These are phyloP conservation scores for Saccharomycopsis amapae DNA, from an alignment of 805 yeast genomes.

Conservation along the genomic window DNA sequence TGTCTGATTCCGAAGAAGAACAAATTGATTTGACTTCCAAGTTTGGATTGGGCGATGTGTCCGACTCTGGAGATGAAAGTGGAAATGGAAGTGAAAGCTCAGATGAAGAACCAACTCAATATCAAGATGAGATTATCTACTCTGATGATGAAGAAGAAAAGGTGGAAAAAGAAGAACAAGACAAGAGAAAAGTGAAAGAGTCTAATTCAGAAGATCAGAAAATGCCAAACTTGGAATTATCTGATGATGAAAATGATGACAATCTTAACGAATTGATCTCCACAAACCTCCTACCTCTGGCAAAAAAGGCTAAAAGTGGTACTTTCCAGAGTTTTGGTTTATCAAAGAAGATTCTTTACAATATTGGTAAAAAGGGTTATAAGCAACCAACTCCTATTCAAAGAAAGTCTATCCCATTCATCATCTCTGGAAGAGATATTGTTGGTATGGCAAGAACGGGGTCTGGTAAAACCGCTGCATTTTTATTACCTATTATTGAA, in stretches of 20 bases:
- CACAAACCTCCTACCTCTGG: constrained; percentile 34
- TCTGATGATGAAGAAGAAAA: constrained; percentile 24
- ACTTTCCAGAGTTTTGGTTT: constrained; percentile 88
- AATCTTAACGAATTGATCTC: constrained; percentile 39
- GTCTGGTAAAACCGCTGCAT: constrained; percentile 98
- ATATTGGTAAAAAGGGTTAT: constrained; percentile 79
- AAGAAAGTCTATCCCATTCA: constrained; percentile 87
- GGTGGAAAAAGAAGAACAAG: constrained; percentile 21
- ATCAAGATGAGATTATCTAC: constrained; percentile 39
- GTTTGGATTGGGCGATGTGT: constrained; percentile 23
- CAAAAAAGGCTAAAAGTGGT: constrained; percentile 63
- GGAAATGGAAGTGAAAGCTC: constrained; percentile 35
- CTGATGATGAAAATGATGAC: constrained; percentile 45
- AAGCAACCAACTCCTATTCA: constrained; percentile 97
- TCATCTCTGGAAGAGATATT: constrained; percentile 82
- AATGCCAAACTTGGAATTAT: constrained; percentile 47
- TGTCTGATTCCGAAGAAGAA: constrained; percentile 20
- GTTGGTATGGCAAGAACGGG: constrained; percentile 99
- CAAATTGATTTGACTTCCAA: constrained; percentile 13
- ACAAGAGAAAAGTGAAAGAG: constrained; percentile 19
- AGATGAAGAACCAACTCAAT: constrained; percentile 28
- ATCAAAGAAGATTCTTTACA: constrained; percentile 59
- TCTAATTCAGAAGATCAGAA: constrained; percentile 19
- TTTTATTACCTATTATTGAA: constrained; percentile 83
- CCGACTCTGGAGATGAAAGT: constrained; percentile 26